Percentiles rank a stretch among this genome's conserved stretches.
These are phyloP conservation scores for Cornus suecica DNA, from an alignment of 148 eudicot genomes.

Conservation along the genomic window DNA sequence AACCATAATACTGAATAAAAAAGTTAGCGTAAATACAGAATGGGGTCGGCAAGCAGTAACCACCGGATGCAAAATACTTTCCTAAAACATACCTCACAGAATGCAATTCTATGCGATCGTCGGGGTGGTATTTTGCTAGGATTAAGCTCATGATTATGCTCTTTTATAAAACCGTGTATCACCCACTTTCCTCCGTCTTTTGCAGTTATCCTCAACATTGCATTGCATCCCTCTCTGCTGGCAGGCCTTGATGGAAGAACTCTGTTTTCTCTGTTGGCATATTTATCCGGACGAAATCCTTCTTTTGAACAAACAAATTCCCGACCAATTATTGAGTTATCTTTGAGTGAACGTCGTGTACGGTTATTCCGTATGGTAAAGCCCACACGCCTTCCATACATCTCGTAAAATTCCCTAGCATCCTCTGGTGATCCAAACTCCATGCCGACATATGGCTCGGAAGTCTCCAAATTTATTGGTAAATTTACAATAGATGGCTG, in stretches of 20 bases:
- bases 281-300: constrained; percentile 10
- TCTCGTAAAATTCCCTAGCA: constrained; percentile 16
- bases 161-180: constrained; percentile 5
- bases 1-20: too few species aligned
- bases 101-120: constrained; percentile 10
- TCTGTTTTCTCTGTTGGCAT: constrained; percentile 1
- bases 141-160: constrained; percentile 16
- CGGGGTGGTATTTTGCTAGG: constrained; percentile 16
- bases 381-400: constrained; percentile 4
- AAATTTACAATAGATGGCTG: constrained; percentile 1
- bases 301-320: constrained; percentile 22
- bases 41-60: background rate
- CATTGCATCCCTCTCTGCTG: constrained; percentile 18
- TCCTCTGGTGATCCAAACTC: constrained; percentile 14
- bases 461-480: constrained; percentile 2
- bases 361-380: constrained; percentile 17
- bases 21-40: background rate
- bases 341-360: constrained; percentile 13
- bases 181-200: constrained; percentile 18
- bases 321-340: constrained; percentile 16
- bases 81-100: constrained; percentile 8
- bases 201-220: constrained; percentile 14
- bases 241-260: background rate
- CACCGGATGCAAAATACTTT: background rate
- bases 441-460: constrained; percentile 13